Evolutionary conservation across 495 filamentous ascomycete genomes (phyloP), one percentile per base, ranked within the genome.

Genomic region (Xanthoparmelia taractica): DNA sequence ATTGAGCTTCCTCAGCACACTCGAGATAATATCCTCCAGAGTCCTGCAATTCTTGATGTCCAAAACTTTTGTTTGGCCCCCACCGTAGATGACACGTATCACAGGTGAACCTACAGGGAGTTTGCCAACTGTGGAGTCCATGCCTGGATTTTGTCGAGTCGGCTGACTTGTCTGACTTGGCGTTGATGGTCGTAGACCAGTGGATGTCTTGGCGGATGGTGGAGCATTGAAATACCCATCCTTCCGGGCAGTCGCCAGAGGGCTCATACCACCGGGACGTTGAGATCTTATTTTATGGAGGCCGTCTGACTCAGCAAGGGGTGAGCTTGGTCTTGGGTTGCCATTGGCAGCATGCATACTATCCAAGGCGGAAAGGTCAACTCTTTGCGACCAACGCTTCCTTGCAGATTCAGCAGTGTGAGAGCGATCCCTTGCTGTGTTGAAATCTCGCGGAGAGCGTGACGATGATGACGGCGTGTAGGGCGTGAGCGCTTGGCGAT

Each of bases 1-100:
- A 59, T 79, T 79, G 18, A 96, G 87, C 70, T 97, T 97, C 66
- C 84, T 86, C 29, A 97, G 74, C 3, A 93, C 93, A 63, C 85
- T 85, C 33, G 89, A 78, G 73, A 96, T 89, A 59, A 99, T 87
- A 61, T 96, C 91, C 66, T 97, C 94, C 38, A 89, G 84, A 2
- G 88, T 95, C 69, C 86, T 90, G 80, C 90, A 96, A 65, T 87
- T 89, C 60, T 89, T 87, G 57, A 97, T 87, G 71, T 91, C 89
- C 60, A 97, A 82, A 10, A 96, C 91, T 72, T 92, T 92, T 37
- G 91, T 96, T 62, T 88, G 85, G n/a, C 91, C 88, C 50, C 87
- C 90, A 34, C 86, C 89, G 64, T 92, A 96, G 68, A 97, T 96
- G 43, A 97, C 89, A 47, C 91, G 84, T 64, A 97, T 94, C 57